These are phyloP conservation scores for Seiridium cupressi DNA, from an alignment of 2,329 filamentous ascomycete genomes.

Conservation along the genomic window DNA sequence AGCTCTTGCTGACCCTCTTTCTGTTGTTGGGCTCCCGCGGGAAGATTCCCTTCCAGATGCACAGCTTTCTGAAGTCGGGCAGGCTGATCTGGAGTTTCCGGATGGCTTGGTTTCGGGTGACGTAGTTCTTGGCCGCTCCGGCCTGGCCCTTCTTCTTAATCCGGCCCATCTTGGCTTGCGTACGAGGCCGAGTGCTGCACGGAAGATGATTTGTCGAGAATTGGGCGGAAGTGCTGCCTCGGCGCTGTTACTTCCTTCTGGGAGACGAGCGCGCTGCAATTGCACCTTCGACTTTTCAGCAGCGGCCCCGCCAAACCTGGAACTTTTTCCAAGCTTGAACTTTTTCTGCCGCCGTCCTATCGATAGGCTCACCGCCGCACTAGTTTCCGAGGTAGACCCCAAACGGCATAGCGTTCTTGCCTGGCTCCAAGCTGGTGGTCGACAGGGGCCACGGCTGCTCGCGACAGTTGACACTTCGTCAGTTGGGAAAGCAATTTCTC, in stretches of 20 bases:
- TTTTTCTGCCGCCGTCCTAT: constrained; percentile 6
- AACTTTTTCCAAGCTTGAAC: constrained; percentile 20
- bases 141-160: constrained; percentile 92
- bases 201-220: not conserved
- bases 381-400: constrained; percentile 4
- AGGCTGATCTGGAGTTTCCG: constrained; percentile 97
- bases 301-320: constrained; percentile 7
- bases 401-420: not conserved
- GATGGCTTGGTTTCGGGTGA: constrained; percentile 94
- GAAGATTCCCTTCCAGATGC: constrained; percentile 99
- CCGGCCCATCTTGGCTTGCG: constrained; percentile 55
- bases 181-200: not conserved
- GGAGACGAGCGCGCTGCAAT: not conserved
- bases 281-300: not conserved
- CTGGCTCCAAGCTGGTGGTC: no score
- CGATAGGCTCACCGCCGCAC: not conserved
- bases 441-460: not conserved
- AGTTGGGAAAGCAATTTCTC: not conserved
- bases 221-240: not conserved
- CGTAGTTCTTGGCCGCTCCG: constrained; percentile 96
- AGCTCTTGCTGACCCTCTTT: constrained; percentile 93
- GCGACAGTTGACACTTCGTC: not conserved
- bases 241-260: not conserved
- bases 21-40: constrained; percentile 94
- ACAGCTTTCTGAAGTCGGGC: constrained; percentile 94